Evolutionary conservation across 2,329 filamentous ascomycete genomes (phyloP), one percentile per base, ranked within the genome.

Genomic region (Mollisia scopiformis): DNA sequence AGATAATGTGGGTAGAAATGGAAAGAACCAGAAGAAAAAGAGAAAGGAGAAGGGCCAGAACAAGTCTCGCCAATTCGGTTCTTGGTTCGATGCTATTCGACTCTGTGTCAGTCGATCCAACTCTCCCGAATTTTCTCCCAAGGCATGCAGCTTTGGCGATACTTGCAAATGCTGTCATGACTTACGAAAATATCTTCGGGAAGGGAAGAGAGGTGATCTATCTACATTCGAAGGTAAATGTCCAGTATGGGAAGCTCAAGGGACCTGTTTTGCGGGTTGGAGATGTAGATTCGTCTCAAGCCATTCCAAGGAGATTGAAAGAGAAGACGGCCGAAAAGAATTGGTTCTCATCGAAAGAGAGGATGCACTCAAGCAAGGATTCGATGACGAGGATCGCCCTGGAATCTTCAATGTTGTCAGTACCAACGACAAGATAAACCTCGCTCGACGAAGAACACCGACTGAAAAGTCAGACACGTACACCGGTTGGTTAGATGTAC

Each of bases 281-380:
- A 96, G 94, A 74, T 99, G 95, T 74, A 89, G 94, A 23, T 96
- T 97, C 72, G 90, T 92, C 33, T 84, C 84, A 64, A 96, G 92
- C 64, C 95, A 99, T 76, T 95, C 92, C 69, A 83, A 88, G 64
- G 94, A 98, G 76, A 77, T 91, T 25, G 86, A 90, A 66, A 86
- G 82, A 21, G 87, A 88, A 57, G 93, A 96, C 74, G 94, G 93
- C 8, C 85, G 85, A 67, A 92, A 91, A 70, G 94, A 98, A 76
- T 78, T 98, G 55, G 81, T 94, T 2, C 80, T 97, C 52, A 70
- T 90, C 21, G 84, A 86, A 57, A 69, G 74, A 28, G 68, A 72
- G 19, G 67, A 69, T 7, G 33, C 60, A 10, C 51, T 28, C 28
- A 55, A 72, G 75, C 7, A 33, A 16, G 60, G 58, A 19, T 71